Evolutionary conservation across 257 asterid genomes (phyloP).

Genomic region (Nicotiana sylvestris): DNA sequence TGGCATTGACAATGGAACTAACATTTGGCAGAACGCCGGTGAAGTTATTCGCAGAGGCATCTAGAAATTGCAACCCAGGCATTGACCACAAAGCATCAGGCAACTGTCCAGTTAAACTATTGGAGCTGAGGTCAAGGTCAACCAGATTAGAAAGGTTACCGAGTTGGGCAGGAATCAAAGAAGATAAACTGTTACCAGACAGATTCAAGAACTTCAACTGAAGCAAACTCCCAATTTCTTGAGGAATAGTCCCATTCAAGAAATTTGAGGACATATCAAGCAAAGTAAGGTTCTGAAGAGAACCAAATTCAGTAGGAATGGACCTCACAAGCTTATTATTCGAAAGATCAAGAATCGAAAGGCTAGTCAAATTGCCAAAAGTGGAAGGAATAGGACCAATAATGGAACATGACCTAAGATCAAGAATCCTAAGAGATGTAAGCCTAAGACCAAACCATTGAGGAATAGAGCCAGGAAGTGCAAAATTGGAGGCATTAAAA

Average conservation of each 20-base stretch:
- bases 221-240: constrained; percentile 52
- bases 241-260: constrained; percentile 62
- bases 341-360: constrained; percentile 70
- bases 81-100: constrained; percentile 60
- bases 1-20: constrained; percentile 30
- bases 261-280: constrained; percentile 64
- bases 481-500: constrained; percentile 75
- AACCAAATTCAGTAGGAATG: constrained; percentile 34
- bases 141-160: constrained; percentile 62
- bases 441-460: constrained; percentile 69
- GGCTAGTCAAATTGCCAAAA: constrained; percentile 71
- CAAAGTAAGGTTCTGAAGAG: constrained; percentile 51
- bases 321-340: constrained; percentile 53
- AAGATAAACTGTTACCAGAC: constrained; percentile 65
- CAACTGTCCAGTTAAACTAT: constrained; percentile 53
- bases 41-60: constrained; percentile 73
- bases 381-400: constrained; percentile 53
- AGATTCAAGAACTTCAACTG: constrained; percentile 57
- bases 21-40: constrained; percentile 56
- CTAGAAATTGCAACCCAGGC: constrained; percentile 57
- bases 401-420: constrained; percentile 73
- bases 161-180: constrained; percentile 71
- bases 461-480: constrained; percentile 68
- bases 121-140: constrained; percentile 79
- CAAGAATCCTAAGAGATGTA: constrained; percentile 64